Percentiles rank a stretch among this genome's conserved stretches.
Conservation (phyloP, 2,329 filamentous ascomycete genomes). For the Fusarium nisikadoi region DNA sequence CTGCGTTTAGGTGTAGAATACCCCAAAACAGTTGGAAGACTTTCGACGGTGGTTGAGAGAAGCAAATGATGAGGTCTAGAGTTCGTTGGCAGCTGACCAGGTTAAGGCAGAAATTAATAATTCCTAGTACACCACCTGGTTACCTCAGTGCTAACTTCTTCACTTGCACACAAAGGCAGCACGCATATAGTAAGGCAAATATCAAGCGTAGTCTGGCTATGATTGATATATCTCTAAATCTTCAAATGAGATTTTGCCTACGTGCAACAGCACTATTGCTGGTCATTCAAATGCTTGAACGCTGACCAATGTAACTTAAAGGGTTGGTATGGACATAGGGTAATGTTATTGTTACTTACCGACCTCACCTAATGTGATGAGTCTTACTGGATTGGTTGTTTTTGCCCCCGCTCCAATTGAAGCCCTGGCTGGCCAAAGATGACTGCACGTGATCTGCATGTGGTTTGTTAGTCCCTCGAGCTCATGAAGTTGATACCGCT, state of each 20-base stretch:
- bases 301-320: neutral
- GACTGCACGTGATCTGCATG: constrained; percentile 10
- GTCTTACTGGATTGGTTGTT: neutral
- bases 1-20: neutral
- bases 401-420: neutral
- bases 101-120: constrained; percentile 43
- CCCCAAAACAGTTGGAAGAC: neutral
- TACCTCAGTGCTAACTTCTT: neutral
- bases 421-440: neutral
- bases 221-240: neutral
- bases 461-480: neutral
- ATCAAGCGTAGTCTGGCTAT: neutral
- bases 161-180: neutral
- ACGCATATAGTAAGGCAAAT: neutral
- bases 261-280: neutral
- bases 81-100: constrained; percentile 42
- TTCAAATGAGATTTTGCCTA: neutral
- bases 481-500: neutral
- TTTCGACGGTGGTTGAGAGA: constrained; percentile 13
- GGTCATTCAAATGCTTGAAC: neutral
- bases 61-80: constrained; percentile 27
- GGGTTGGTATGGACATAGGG: neutral
- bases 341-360: neutral
- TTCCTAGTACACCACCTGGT: constrained; percentile 19
- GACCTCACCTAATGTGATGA: neutral